Evolutionary conservation across 495 filamentous ascomycete genomes (phyloP).

Genomic region (Talaromyces ruber): DNA sequence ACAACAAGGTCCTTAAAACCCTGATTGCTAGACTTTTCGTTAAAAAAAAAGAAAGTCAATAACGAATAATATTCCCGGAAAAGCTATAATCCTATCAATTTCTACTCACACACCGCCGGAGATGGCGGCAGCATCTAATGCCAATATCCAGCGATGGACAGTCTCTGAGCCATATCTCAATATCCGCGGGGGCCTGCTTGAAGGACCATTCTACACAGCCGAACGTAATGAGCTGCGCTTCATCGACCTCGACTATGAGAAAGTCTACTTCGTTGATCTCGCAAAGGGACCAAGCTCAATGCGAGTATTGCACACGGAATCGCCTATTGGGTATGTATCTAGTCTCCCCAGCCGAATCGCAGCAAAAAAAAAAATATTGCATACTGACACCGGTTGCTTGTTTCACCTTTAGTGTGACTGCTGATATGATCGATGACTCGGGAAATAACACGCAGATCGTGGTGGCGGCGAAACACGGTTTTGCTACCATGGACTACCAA

Average conservation of each 20-base stretch:
- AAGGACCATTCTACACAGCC: conserved; percentile 74
- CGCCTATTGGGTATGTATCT: conserved; percentile 46
- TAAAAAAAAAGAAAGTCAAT: not conserved
- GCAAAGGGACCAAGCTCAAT: conserved; percentile 53
- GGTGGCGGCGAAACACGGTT: conserved; percentile 73
- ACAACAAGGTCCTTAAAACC: not conserved
- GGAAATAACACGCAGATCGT: conserved; percentile 57
- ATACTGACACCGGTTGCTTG: not conserved
- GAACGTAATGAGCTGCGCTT: conserved; percentile 68
- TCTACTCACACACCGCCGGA: too few relatives aligned
- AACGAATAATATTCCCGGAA: not conserved
- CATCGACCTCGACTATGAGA: conserved; percentile 78
- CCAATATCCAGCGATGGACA: conserved; percentile 29
- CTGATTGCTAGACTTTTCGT: not conserved
- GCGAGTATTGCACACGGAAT: conserved; percentile 56
- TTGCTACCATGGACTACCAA: conserved; percentile 62
- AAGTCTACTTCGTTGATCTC: conserved; percentile 68
- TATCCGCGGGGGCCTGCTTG: conserved; percentile 64
- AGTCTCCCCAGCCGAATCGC: not conserved
- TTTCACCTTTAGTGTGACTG: conserved; percentile 52
- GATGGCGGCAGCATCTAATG: not conserved
- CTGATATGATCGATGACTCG: conserved; percentile 60
- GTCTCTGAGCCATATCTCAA: conserved; percentile 61
- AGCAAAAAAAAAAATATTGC: not conserved
- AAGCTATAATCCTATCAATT: not conserved